phyloP scores from a whole-genome alignment of 2,329 filamentous ascomycete species.

The Aschersonia sp. region DNA sequence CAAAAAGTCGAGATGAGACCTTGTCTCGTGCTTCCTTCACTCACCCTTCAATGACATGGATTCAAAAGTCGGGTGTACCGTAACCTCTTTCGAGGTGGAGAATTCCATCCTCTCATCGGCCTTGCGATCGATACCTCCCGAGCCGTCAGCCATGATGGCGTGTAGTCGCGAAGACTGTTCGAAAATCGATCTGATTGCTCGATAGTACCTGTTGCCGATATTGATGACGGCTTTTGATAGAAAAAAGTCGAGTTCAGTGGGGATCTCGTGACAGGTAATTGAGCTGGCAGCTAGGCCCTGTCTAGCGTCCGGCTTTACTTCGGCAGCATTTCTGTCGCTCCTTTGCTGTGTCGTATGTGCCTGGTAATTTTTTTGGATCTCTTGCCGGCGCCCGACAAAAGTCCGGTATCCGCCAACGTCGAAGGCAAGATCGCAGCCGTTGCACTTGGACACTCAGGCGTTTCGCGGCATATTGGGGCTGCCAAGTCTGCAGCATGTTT shows the following conservation, averaged over 20 bases:
- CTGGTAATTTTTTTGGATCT: too few species aligned
- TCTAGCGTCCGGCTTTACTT: slow-evolving; percentile 14
- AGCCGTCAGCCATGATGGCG: slow-evolving; percentile 70
- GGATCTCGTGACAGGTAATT: background rate
- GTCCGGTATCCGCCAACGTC: too few species aligned
- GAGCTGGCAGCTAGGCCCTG: background rate
- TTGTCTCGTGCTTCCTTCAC: background rate
- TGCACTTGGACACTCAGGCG: background rate
- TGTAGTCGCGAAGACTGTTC: background rate
- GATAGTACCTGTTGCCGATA: background rate
- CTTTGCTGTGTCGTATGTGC: too few species aligned
- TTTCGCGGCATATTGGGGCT: background rate
- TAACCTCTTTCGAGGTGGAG: slow-evolving; percentile 94
- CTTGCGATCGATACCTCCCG: slow-evolving; percentile 66
- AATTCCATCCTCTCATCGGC: slow-evolving; percentile 97
- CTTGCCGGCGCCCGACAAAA: too few species aligned
- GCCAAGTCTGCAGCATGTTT: slow-evolving; percentile 42
- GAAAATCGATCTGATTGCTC: background rate
- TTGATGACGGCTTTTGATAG: background rate
- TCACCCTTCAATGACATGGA: slow-evolving; percentile 85
- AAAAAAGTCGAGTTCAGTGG: background rate
- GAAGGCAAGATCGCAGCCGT: background rate
- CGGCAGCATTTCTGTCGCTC: slow-evolving; percentile 7
- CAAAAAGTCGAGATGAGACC: background rate
- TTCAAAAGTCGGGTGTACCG: slow-evolving; percentile 84